phyloP scores from a whole-genome alignment of 2,329 filamentous ascomycete genomes.

The Thielaviopsis cerberus region DNA sequence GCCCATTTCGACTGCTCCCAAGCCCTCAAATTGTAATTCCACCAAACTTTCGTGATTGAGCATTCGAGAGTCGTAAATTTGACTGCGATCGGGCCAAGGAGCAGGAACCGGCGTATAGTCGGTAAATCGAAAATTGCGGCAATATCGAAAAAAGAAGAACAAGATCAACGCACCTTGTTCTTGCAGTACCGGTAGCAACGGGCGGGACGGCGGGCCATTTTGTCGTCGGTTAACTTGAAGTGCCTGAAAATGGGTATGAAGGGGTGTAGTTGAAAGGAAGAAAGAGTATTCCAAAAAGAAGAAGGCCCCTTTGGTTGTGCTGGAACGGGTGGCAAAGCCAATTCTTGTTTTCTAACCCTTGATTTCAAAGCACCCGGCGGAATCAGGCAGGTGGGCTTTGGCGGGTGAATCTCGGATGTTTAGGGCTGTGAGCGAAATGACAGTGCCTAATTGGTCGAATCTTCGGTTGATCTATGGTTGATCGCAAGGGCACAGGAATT shows the following conservation, averaged over 20 bases:
- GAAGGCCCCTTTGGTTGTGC: conserved; percentile 11
- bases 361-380: conserved; percentile 35
- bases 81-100: not conserved
- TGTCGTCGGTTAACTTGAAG: conserved; percentile 32
- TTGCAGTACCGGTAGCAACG: conserved; percentile 99
- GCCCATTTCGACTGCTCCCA: not conserved
- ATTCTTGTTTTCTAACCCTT: conserved; percentile 19
- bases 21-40: not conserved
- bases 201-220: conserved; percentile 98
- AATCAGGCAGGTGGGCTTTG: conserved; percentile 6
- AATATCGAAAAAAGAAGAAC: conserved; percentile 1
- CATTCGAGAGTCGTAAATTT: not conserved
- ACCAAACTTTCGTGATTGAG: not conserved
- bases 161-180: conserved; percentile 70
- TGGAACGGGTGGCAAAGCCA: conserved; percentile 10
- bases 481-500: conserved; percentile 2
- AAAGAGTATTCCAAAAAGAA: conserved; percentile 10
- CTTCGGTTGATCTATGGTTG: conserved; percentile 11
- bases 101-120: not conserved
- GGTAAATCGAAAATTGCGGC: not conserved
- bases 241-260: conserved; percentile 13
- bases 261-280: conserved; percentile 21
- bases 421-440: conserved; percentile 19
- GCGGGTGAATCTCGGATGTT: conserved; percentile 20
- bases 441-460: conserved; percentile 16